phyloP scores from a whole-genome alignment of 306 rosid genomes.

The Cucumis hystrix region DNA sequence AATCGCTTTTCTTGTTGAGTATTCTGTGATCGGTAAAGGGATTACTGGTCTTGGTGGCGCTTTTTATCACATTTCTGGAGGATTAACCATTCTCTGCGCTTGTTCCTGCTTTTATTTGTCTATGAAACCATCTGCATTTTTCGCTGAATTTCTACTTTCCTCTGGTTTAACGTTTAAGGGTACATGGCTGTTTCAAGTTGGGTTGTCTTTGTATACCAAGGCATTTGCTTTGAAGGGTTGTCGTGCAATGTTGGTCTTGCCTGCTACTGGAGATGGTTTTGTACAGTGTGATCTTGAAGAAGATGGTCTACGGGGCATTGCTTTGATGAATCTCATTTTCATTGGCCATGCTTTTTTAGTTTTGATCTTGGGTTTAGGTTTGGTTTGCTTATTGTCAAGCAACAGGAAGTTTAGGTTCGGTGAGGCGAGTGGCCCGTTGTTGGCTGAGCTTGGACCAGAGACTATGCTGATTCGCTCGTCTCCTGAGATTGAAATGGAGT shows the following conservation, averaged over 20 bases:
- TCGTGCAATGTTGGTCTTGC: conserved; percentile 23
- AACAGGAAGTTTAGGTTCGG: conserved; percentile 24
- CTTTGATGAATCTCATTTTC: conserved; percentile 61
- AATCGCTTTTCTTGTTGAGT: conserved; percentile 19
- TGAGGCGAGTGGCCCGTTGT: conserved; percentile 45
- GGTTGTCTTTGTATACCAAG: conserved; percentile 62
- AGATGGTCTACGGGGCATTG: conserved; percentile 51
- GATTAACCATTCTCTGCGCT: conserved; percentile 51
- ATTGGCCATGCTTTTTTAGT: conserved; percentile 48
- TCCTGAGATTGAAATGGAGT: conserved; percentile 46
- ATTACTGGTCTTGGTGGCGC: conserved; percentile 39
- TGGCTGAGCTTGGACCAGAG: conserved; percentile 30
- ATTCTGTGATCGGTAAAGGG: conserved; percentile 37
- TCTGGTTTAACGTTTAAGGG: conserved; percentile 66
- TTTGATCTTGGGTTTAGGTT: conserved; percentile 35
- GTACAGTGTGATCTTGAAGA: conserved; percentile 63
- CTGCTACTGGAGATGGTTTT: conserved; percentile 22
- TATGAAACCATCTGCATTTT: conserved; percentile 42
- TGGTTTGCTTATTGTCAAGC: conserved; percentile 34
- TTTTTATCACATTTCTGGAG: conserved; percentile 41
- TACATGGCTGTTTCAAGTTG: conserved; percentile 68
- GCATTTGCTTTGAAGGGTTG: conserved; percentile 63
- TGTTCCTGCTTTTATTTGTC: conserved; percentile 48
- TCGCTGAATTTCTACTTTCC: conserved; percentile 62
- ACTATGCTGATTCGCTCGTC: conserved; percentile 15